Evolutionary conservation across 2,329 filamentous ascomycete species (phyloP).

Genomic region (Microcyclospora tardicrescens): DNA sequence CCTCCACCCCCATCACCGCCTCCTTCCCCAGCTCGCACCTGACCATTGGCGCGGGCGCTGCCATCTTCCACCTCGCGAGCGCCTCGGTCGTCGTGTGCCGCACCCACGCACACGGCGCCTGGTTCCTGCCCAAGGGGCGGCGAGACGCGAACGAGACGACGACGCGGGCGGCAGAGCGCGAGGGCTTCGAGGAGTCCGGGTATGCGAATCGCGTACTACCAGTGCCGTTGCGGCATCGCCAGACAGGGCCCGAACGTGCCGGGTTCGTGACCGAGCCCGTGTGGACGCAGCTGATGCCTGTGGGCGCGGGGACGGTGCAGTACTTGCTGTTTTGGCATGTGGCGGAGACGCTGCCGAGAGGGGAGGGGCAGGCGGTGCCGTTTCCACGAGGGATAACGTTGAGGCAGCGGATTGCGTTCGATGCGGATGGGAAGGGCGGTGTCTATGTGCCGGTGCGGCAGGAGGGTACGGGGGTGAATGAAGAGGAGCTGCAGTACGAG

Average conservation of each 20-base stretch:
- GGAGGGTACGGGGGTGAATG: conserved; percentile 36
- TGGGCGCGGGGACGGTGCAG: conserved; percentile 21
- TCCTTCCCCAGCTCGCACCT: conserved; percentile 15
- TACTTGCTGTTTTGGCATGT: conserved; percentile 38
- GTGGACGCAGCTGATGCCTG: conserved; percentile 33
- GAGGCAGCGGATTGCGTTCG: conserved; percentile 25
- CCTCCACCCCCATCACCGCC: conserved; percentile 12
- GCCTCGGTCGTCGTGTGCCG: conserved; percentile 36
- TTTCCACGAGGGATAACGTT: conserved; percentile 27
- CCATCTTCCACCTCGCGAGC: conserved; percentile 38
- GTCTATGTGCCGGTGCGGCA: conserved; percentile 34
- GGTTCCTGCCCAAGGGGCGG: conserved; percentile 38
- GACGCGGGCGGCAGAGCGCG: conserved; percentile 30
- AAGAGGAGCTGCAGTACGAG: conserved; percentile 33
- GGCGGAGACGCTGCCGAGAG: conserved; percentile 29
- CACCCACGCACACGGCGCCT: conserved; percentile 28
- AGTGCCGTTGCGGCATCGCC: conserved; percentile 30
- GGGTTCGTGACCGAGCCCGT: conserved; percentile 31
- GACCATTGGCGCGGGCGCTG: conserved; percentile 30
- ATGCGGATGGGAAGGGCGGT: conserved; percentile 27
- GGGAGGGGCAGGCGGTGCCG: conserved; percentile 5
- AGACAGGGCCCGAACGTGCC: conserved; percentile 26
- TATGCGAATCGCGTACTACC: conserved; percentile 38
- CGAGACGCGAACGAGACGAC: conserved; percentile 35
- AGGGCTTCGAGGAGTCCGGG: conserved; percentile 40